Evolutionary conservation across 305 asterid genomes (phyloP).

Genomic region (Ajuga reptans): DNA sequence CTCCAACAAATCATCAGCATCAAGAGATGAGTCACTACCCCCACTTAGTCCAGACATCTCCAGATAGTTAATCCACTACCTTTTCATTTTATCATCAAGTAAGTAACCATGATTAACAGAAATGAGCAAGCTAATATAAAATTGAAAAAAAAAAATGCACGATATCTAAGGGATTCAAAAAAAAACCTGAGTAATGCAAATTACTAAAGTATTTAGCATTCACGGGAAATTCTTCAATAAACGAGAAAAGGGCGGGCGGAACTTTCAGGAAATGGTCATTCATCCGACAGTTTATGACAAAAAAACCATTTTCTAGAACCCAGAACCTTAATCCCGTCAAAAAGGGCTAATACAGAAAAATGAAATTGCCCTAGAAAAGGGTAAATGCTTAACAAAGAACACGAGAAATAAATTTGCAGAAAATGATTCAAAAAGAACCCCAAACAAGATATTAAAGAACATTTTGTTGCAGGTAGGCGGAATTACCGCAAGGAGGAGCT

Average conservation of each 20-base stretch:
- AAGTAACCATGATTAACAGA: not conserved
- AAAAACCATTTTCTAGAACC: not conserved
- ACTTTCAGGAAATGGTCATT: not conserved
- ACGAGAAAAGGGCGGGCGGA: not conserved
- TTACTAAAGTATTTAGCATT: not conserved
- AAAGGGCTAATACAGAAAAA: no score
- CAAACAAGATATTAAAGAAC: not conserved
- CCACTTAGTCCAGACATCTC: conserved; percentile 57
- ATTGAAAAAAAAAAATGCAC: not conserved
- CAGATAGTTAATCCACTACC: conserved; percentile 10
- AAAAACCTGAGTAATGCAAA: not conserved
- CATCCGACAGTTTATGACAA: conserved; percentile 2
- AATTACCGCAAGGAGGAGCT: conserved; percentile 12
- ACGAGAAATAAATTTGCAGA: not conserved
- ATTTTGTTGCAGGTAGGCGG: not conserved
- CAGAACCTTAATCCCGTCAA: conserved; percentile 6
- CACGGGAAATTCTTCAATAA: not conserved
- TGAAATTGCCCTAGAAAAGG: not conserved
- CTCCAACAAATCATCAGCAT: conserved; percentile 50
- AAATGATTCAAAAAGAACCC: not conserved
- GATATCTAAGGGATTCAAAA: not conserved
- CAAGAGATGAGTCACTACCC: conserved; percentile 38
- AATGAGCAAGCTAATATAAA: not conserved
- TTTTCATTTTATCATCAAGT: not conserved
- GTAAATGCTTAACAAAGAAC: not conserved